phyloP scores from a whole-genome alignment of 2,329 filamentous ascomycete genomes.

The Diaporthe citri region DNA sequence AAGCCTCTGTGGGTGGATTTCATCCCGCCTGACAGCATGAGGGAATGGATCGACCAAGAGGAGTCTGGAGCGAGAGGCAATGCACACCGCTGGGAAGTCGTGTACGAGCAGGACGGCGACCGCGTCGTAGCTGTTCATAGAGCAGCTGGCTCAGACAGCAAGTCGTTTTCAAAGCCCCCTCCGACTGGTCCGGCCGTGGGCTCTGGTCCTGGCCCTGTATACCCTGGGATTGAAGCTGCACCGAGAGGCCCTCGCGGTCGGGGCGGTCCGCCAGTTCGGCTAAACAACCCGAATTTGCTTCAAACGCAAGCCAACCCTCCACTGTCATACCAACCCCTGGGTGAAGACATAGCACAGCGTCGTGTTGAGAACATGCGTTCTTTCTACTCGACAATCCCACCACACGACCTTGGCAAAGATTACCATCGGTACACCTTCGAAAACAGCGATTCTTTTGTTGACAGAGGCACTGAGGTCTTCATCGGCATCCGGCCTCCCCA shows the following conservation, averaged over 20 bases:
- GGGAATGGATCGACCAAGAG: conserved; percentile 81
- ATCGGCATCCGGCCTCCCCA: conserved; percentile 72
- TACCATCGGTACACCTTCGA: conserved; percentile 82
- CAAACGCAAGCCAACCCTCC: conserved; percentile 52
- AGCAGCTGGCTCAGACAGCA: conserved; percentile 55
- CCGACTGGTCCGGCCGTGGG: conserved; percentile 40
- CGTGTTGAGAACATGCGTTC: conserved; percentile 71
- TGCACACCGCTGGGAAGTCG: conserved; percentile 76
- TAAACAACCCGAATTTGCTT: conserved; percentile 20
- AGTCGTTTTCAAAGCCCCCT: conserved; percentile 40
- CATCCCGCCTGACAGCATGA: conserved; percentile 80
- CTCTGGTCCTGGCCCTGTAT: conserved; percentile 37
- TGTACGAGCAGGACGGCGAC: conserved; percentile 71
- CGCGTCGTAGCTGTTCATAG: conserved; percentile 69
- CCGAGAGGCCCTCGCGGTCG: conserved; percentile 46
- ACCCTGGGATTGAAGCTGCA: conserved; percentile 45
- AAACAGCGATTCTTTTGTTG: conserved; percentile 73
- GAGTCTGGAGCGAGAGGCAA: conserved; percentile 58
- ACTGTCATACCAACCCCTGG: conserved; percentile 68
- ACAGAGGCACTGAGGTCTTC: conserved; percentile 79
- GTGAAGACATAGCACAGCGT: conserved; percentile 71
- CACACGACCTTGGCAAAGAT: conserved; percentile 60
- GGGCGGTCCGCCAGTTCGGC: conserved; percentile 42
- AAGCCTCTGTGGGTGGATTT: conserved; percentile 92
- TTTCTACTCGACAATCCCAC: conserved; percentile 51